These are phyloP conservation scores for Colletotrichum viniferum DNA, from an alignment of 2,329 filamentous ascomycete genomes.

Conservation along the genomic window DNA sequence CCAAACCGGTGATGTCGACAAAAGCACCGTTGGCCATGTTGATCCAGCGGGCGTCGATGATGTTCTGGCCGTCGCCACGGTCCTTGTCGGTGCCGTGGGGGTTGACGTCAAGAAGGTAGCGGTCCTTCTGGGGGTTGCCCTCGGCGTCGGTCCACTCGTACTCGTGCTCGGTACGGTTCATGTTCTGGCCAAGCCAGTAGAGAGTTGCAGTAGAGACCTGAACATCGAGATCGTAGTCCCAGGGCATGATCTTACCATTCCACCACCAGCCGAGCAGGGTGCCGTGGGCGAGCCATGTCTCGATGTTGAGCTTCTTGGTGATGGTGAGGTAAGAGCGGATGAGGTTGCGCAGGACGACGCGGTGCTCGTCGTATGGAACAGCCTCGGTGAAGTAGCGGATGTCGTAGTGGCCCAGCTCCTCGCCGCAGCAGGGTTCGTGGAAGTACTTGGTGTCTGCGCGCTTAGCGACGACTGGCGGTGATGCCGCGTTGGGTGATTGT, in stretches of 20 bases:
- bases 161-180: slow-evolving; percentile 71
- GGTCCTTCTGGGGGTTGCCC: slow-evolving; percentile 44
- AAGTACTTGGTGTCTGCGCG: slow-evolving; percentile 60
- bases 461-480: slow-evolving; percentile 2
- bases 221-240: slow-evolving; percentile 86
- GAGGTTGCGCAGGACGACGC: slow-evolving; percentile 70
- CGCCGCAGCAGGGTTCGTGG: slow-evolving; percentile 64
- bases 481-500: not conserved
- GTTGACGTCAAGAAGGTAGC: slow-evolving; percentile 79
- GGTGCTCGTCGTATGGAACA: slow-evolving; percentile 71
- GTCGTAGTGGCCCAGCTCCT: slow-evolving; percentile 76
- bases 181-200: slow-evolving; percentile 63
- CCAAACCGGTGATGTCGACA: slow-evolving; percentile 81
- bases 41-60: slow-evolving; percentile 87
- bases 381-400: slow-evolving; percentile 67
- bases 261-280: slow-evolving; percentile 90
- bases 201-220: slow-evolving; percentile 75
- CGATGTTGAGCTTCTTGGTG: slow-evolving; percentile 67
- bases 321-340: slow-evolving; percentile 75
- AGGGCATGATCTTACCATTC: slow-evolving; percentile 78
- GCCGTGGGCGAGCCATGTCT: slow-evolving; percentile 88
- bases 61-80: slow-evolving; percentile 72
- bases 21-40: slow-evolving; percentile 78
- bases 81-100: slow-evolving; percentile 67
- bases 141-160: slow-evolving; percentile 54